Evolutionary conservation across 1,284 basidiomycete species (phyloP).

Genomic region (Ustilago curta): DNA sequence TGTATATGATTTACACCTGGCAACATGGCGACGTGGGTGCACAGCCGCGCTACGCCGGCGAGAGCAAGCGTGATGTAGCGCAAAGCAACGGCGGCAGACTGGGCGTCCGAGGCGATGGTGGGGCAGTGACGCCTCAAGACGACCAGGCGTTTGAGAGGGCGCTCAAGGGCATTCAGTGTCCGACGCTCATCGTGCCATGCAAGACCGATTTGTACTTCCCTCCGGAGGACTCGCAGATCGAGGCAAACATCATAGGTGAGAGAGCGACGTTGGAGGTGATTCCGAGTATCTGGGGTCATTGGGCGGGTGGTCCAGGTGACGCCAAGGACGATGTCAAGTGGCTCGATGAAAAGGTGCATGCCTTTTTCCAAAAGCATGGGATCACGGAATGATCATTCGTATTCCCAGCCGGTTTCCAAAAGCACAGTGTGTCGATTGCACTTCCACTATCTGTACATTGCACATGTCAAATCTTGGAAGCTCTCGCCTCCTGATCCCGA

Average conservation of each 20-base stretch:
- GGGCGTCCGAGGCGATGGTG: conserved; percentile 27
- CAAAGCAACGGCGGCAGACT: conserved; percentile 20
- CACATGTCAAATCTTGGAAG: conserved; percentile 35
- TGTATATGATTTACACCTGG: conserved; percentile 51
- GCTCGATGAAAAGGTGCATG: conserved; percentile 38
- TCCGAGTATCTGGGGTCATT: conserved; percentile 55
- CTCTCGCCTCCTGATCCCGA: conserved; percentile 31
- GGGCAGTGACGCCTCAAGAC: conserved; percentile 19
- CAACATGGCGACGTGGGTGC: conserved; percentile 48
- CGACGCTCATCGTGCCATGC: conserved; percentile 42
- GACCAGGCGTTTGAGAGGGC: conserved; percentile 48
- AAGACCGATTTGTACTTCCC: conserved; percentile 59
- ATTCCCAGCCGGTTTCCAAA: too few relatives aligned
- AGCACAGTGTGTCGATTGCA: neutral
- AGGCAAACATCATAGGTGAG: conserved; percentile 38
- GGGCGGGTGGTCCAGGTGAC: conserved; percentile 51
- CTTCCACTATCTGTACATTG: neutral
- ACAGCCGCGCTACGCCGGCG: conserved; percentile 42
- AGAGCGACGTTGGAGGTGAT: conserved; percentile 46
- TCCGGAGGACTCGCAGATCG: conserved; percentile 47
- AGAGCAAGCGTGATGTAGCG: conserved; percentile 24
- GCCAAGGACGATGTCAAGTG: conserved; percentile 47
- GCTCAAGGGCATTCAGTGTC: conserved; percentile 39
- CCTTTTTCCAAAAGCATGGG: conserved; percentile 35
- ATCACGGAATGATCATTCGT: conserved; percentile 15